These are phyloP conservation scores for Cercospora sp. DNA, from an alignment of 2,329 filamentous ascomycete genomes.

Conservation along the genomic window DNA sequence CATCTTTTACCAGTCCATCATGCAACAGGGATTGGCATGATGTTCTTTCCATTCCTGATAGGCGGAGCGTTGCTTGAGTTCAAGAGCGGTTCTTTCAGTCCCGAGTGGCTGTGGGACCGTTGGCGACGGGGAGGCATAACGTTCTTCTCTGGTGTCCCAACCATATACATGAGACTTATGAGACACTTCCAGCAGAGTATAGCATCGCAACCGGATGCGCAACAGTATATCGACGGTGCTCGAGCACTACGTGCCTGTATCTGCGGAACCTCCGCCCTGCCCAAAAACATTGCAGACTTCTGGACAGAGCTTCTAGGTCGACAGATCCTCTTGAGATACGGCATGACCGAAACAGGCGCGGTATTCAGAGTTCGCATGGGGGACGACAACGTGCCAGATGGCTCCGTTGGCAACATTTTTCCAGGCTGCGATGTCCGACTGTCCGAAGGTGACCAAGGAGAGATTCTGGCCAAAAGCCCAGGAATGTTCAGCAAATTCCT, in stretches of 20 bases:
- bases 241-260: slow-evolving; percentile 45
- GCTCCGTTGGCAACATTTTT: slow-evolving; percentile 50
- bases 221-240: slow-evolving; percentile 48
- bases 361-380: slow-evolving; percentile 49
- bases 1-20: slow-evolving; percentile 55
- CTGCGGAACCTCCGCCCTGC: slow-evolving; percentile 53
- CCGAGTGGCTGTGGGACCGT: slow-evolving; percentile 49
- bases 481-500: slow-evolving; percentile 41
- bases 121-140: slow-evolving; percentile 47
- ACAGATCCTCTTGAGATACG: slow-evolving; percentile 51
- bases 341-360: slow-evolving; percentile 55
- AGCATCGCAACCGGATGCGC: slow-evolving; percentile 34
- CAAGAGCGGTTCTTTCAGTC: slow-evolving; percentile 47
- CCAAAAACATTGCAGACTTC: slow-evolving; percentile 54
- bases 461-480: slow-evolving; percentile 46
- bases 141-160: slow-evolving; percentile 56
- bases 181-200: slow-evolving; percentile 47
- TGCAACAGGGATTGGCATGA: slow-evolving; percentile 54
- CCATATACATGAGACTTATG: slow-evolving; percentile 53
- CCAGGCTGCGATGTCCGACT: slow-evolving; percentile 52
- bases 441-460: slow-evolving; percentile 50
- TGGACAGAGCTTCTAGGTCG: slow-evolving; percentile 50
- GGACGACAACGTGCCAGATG: slow-evolving; percentile 45
- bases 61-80: slow-evolving; percentile 53
- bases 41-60: slow-evolving; percentile 50